Conservation (phyloP, 1,284 basidiomycete species). For the Cryptococcus sp. region DNA sequence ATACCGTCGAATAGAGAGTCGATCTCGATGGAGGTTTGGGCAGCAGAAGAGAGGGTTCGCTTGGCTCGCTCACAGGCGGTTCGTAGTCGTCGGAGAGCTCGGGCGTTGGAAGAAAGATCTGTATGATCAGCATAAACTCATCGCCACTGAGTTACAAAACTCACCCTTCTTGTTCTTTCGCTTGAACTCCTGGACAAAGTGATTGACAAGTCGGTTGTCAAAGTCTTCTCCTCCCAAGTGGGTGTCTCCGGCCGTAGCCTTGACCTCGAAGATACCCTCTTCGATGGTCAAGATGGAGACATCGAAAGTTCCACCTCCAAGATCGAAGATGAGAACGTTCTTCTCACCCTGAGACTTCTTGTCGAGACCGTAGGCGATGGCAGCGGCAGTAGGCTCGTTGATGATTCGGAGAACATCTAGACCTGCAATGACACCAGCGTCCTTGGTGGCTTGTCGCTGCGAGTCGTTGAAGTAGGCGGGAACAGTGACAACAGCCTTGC, state of each 20-base stretch:
- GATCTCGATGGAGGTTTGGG: constrained; percentile 98
- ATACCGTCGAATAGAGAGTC: constrained; percentile 89
- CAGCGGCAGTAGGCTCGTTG: constrained; percentile 59
- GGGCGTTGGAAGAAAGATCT: constrained; percentile 94
- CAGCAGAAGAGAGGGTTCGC: constrained; percentile 94
- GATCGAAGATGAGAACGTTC: constrained; percentile 99
- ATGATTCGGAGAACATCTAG: constrained; percentile 66
- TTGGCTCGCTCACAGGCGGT: constrained; percentile 99
- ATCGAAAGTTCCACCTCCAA: constrained; percentile 84
- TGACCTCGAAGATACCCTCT: constrained; percentile 62
- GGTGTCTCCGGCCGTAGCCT: constrained; percentile 89
- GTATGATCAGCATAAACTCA: constrained; percentile 45
- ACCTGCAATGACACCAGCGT: constrained; percentile 60
- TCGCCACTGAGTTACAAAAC: constrained; percentile 44
- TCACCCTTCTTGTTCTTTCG: constrained; percentile 69
- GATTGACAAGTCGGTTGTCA: constrained; percentile 93
- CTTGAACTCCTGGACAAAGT: constrained; percentile 69
- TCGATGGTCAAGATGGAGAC: constrained; percentile 61
- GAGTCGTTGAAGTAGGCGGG: constrained; percentile 68
- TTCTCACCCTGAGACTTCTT: constrained; percentile 83
- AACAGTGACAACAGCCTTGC: constrained; percentile 66
- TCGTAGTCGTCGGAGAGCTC: constrained; percentile 90
- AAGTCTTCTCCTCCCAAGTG: constrained; percentile 99
- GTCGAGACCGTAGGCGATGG: constrained; percentile 58
- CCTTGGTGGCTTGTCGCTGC: constrained; percentile 62